These are phyloP conservation scores for Lablab purpureus DNA, from an alignment of 306 rosid species.

Conservation along the genomic window DNA sequence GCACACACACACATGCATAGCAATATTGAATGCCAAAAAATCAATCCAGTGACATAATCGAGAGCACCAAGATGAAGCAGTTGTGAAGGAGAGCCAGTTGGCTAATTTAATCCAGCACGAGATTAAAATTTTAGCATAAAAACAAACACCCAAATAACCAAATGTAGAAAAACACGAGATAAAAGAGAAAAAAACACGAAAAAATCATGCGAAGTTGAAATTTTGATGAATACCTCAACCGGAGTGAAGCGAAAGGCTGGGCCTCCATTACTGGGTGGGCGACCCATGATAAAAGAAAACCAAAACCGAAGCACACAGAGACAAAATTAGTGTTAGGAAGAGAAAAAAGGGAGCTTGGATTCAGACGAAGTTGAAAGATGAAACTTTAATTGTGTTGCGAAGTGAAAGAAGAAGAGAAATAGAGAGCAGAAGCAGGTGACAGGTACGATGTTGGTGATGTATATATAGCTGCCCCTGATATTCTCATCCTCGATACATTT, in stretches of 20 bases:
- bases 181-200: background rate
- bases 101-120: background rate
- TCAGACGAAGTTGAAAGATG: background rate
- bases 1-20: background rate
- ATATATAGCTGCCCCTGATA: background rate
- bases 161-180: background rate
- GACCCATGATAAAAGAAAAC: slow-evolving; percentile 65
- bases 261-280: slow-evolving; percentile 96
- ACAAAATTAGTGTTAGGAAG: background rate
- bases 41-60: background rate
- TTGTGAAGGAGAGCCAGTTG: background rate
- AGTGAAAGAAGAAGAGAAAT: background rate
- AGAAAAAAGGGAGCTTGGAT: background rate
- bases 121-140: slow-evolving; percentile 10
- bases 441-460: slow-evolving; percentile 6
- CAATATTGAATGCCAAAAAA: slow-evolving; percentile 4
- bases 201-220: background rate
- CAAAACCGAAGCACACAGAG: background rate
- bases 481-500: background rate
- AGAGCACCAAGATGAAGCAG: slow-evolving; percentile 27
- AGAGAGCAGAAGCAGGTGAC: slow-evolving; percentile 16
- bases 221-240: slow-evolving; percentile 65
- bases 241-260: slow-evolving; percentile 94
- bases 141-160: slow-evolving; percentile 8
- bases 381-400: background rate